Evolutionary conservation across 257 asterid genomes (phyloP).

Genomic region (Gardenia jasminoides): DNA sequence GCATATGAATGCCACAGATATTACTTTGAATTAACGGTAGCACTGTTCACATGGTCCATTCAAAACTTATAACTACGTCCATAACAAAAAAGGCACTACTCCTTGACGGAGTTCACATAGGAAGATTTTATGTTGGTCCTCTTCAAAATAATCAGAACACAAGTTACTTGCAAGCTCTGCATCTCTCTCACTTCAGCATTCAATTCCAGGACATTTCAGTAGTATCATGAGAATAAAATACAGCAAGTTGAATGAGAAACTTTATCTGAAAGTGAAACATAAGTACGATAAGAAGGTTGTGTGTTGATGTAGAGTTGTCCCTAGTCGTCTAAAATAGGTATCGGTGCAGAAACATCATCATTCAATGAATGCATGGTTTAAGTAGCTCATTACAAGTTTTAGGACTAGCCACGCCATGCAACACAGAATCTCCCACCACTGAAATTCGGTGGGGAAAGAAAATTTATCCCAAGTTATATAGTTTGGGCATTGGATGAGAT

Average conservation of each 20-base stretch:
- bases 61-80: neutral
- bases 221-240: neutral
- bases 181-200: neutral
- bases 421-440: neutral
- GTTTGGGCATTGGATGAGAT: neutral
- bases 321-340: neutral
- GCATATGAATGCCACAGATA: neutral
- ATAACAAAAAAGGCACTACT: neutral
- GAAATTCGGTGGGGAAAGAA: neutral
- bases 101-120: neutral
- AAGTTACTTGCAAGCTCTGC: neutral
- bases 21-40: neutral
- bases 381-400: neutral
- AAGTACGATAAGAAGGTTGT: neutral
- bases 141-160: neutral
- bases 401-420: neutral
- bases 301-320: neutral
- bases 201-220: neutral
- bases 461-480: neutral
- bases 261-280: neutral
- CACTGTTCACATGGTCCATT: neutral
- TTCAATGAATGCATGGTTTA: neutral
- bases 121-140: neutral
- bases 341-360: neutral
- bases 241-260: neutral